Percentiles rank a stretch among this genome's conserved stretches.
Conservation (phyloP, 257 asterid species). For the Apocynum venetum region DNA sequence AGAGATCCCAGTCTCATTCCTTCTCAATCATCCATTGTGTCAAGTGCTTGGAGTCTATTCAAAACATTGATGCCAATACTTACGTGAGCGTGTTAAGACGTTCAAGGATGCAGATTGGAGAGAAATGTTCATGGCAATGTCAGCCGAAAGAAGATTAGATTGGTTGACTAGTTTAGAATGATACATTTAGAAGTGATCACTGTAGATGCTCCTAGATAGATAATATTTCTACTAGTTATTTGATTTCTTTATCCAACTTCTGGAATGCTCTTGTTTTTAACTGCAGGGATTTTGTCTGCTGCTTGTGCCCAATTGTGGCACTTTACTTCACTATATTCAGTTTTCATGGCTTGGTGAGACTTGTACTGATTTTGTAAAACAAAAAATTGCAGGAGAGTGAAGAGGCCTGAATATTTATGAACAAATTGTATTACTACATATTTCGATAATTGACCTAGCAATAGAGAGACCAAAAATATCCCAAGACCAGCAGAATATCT, state of each 20-base stretch:
- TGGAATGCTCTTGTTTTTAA: background rate
- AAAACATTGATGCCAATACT: constrained; percentile 10
- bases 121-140: constrained; percentile 22
- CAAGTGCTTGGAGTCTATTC: constrained; percentile 14
- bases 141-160: constrained; percentile 10
- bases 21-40: constrained; percentile 9
- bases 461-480: background rate
- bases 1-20: background rate
- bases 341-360: no score
- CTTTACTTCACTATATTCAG: no score
- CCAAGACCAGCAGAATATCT: background rate
- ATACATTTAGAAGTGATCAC: background rate
- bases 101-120: constrained; percentile 23
- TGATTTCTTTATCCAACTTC: background rate
- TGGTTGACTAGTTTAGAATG: constrained; percentile 14
- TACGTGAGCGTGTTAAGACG: constrained; percentile 11
- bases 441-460: no score
- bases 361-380: no score
- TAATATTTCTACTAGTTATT: no score
- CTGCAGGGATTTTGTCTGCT: no score
- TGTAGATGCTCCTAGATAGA: no score
- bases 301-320: no score
- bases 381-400: no score
- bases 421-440: background rate
- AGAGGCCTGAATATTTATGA: background rate